A percentile compares a stretch with the other conserved stretches of the same genome.
Conservation (phyloP, 2,329 filamentous ascomycete species). For the Sporothrix brasiliensis region DNA sequence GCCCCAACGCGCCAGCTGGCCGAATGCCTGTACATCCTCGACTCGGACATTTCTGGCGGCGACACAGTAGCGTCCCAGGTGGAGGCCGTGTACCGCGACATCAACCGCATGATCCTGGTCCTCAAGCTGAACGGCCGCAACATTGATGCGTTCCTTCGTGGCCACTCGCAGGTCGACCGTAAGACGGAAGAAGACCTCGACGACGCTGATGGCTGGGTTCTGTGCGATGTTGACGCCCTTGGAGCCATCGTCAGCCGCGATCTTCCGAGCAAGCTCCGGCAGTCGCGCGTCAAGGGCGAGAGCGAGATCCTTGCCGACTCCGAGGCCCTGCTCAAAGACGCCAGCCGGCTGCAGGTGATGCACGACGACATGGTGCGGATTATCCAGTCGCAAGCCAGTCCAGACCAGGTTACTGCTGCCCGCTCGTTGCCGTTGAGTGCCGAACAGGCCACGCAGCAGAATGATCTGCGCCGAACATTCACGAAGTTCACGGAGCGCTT, state of each 20-base stretch:
- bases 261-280: constrained; percentile 65
- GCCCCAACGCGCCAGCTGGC: constrained; percentile 65
- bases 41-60: constrained; percentile 55
- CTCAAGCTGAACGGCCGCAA: constrained; percentile 79
- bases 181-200: constrained; percentile 68
- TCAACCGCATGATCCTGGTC: constrained; percentile 93
- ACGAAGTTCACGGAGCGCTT: constrained; percentile 73
- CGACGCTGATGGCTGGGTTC: constrained; percentile 67
- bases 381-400: constrained; percentile 70
- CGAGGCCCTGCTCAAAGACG: constrained; percentile 68
- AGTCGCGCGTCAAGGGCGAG: constrained; percentile 69
- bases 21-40: constrained; percentile 60
- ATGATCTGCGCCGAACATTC: constrained; percentile 76
- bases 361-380: constrained; percentile 77
- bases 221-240: constrained; percentile 75
- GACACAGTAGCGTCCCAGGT: constrained; percentile 65
- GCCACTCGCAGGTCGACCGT: constrained; percentile 62
- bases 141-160: constrained; percentile 66
- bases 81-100: constrained; percentile 73
- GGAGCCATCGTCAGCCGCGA: constrained; percentile 64
- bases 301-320: constrained; percentile 69
- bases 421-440: constrained; percentile 75
- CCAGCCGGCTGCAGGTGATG: constrained; percentile 71
- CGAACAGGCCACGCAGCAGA: constrained; percentile 82
- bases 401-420: constrained; percentile 65